Base-by-base conservation (phyloP, 2,329 filamentous ascomycete genomes). In the Graphiopsis chlorocephala region DNA sequence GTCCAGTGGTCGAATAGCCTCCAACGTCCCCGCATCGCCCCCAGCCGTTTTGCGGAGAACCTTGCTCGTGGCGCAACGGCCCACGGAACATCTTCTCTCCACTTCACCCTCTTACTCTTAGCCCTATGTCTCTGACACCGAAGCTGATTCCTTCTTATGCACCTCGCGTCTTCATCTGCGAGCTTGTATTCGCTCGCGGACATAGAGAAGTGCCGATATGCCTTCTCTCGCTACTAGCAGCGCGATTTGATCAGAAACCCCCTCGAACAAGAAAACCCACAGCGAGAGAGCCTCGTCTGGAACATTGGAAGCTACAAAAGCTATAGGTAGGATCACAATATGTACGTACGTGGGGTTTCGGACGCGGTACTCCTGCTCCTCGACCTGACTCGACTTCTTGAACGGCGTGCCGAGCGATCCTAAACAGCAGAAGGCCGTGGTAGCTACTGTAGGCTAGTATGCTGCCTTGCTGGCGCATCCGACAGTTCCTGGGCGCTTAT, bases 41-140 rank as follows among this genome's bases (percentile, higher is more conserved):
- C 47, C 23, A 17, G n/a, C 59, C 45, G 20, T n/a, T 53, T 55
- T 62, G 60, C 60, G 60, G 60, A 52, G 60, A 62, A 62, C 60
- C 60, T 55, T 53, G 60, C n/a, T 38, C 60, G 47, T 55, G 25
- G 60, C 58, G 59, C 35, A 20, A 42, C 23, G 48, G 23, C 26
- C 25, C 31, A 55, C 60, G 60, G 60, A 62, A 38, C 38, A 53
- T 55, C 60, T 62, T 62, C 60, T 55, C 48, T 62, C 60, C 60
- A 62, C 33, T 26, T 33, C 60, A 53, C 31, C 55, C 55, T 58
- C 35, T 28, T 25, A 11, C 15, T 58, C 55, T 38, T 58, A 14
- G 58, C 42, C 28, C 10, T 29, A 45, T 23, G n/a, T 23, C 5
- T 45, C 56, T 59, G 58, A 25, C 28, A 50, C 6, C 10, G 38